phyloP scores from a whole-genome alignment of 2,329 filamentous ascomycete species.

The Trichoderma polysporum region DNA sequence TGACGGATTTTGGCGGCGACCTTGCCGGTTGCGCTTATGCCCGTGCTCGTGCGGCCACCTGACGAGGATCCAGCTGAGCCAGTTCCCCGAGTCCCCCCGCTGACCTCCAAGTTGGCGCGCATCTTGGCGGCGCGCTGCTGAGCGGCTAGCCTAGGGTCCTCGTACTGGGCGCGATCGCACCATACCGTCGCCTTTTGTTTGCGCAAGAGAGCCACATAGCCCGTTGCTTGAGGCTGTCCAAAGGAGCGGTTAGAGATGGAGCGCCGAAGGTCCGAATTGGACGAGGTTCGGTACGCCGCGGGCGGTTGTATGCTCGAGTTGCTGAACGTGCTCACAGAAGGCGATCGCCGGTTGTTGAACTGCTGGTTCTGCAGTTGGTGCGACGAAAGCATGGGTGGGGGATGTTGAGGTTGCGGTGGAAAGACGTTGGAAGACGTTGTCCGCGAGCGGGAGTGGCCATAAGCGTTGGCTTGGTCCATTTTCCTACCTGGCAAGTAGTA shows the following conservation, averaged over 20 bases:
- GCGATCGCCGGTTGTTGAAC: conserved; percentile 52
- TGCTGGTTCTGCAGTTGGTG: conserved; percentile 21
- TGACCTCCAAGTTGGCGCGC: conserved; percentile 78
- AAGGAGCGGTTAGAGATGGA: conserved; percentile 80
- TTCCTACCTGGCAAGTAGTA: neutral
- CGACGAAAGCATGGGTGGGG: conserved; percentile 27
- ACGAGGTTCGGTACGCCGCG: conserved; percentile 56
- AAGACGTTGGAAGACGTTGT: conserved; percentile 58
- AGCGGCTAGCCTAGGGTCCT: conserved; percentile 80
- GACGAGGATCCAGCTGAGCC: conserved; percentile 43
- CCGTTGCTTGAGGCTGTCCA: conserved; percentile 61
- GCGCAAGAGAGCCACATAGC: conserved; percentile 93
- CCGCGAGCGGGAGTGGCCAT: conserved; percentile 55
- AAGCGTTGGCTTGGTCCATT: conserved; percentile 40
- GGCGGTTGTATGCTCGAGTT: conserved; percentile 67
- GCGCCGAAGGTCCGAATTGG: conserved; percentile 62
- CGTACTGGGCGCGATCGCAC: conserved; percentile 91
- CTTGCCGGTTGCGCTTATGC: conserved; percentile 60
- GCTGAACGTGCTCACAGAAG: conserved; percentile 67
- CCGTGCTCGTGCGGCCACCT: conserved; percentile 58
- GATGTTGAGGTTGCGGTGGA: conserved; percentile 37
- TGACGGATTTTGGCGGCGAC: conserved; percentile 86
- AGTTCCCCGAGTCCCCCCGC: conserved; percentile 53
- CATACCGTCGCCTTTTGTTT: conserved; percentile 98
- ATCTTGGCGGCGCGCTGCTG: conserved; percentile 86